Base-by-base conservation (phyloP, 2,329 filamentous ascomycete genomes). In the Aspergillus japonicus region DNA sequence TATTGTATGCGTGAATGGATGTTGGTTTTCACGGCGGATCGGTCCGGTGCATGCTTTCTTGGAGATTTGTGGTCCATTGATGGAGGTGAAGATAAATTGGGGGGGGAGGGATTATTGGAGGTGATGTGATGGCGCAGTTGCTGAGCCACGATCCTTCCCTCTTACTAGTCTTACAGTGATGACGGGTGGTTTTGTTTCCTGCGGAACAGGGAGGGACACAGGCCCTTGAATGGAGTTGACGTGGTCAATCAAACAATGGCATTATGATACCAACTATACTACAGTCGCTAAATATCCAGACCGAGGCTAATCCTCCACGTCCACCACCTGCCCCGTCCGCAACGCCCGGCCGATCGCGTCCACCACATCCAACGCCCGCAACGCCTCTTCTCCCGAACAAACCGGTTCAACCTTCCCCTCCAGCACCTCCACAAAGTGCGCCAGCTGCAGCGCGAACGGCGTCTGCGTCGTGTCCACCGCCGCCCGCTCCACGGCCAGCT, bases 391-490 rank as follows among this genome's bases (percentile, higher is more conserved):
- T 5, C 39, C 39, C 14, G 39, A 2, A 19, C 39, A 44, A 1
- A 44, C 39, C 2, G 39, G 39, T 16, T 44, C 39, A 44, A 10
- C 39, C 16, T 19, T 49, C 0, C 77, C 78, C 5, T 68, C 72
- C 3, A 85, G 73, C 0, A 86, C 82, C 26, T 73, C 73, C 4
- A 83, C 77, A 57, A 85, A 82, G 69, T 86, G 81, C 53, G 71
- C 68, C 2, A 85, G 64, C 65, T 86, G 83, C 60, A 80, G 63
- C 64, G 85, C 79, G 65, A 86, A 85, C 0, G 83, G 83, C 14
- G 74, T 71, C n/a, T 62, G 70, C 54, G 67, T 47, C 54, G 66
- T 65, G 7, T 67, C 63, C 5, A 71, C 61, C 6, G 62, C 61
- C 47, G 79, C 58, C 19, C 57, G 69, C 29, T 79, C 71, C 26